Conservation (phyloP, 1,284 basidiomycete species). For the Trametes versicolor region DNA sequence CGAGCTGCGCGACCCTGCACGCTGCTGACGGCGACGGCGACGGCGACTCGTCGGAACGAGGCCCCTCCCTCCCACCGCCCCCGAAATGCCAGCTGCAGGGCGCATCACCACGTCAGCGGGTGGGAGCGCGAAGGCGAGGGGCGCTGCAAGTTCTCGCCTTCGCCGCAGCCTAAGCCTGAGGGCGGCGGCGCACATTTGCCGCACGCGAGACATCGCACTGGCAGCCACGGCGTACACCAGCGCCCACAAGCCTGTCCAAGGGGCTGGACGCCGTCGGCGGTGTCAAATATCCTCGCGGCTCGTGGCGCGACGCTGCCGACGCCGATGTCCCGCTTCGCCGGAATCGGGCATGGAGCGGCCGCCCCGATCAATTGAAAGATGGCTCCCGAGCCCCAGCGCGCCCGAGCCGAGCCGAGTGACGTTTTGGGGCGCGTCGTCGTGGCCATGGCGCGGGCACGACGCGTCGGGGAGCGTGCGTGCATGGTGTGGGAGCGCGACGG, state of each 20-base stretch:
- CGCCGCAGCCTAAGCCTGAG: neutral
- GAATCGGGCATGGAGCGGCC: neutral
- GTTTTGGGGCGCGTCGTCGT: neutral
- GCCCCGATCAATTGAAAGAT: neutral
- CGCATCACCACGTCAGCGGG: slow-evolving; percentile 4
- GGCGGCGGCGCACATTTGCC: slow-evolving; percentile 4
- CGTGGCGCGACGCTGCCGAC: neutral
- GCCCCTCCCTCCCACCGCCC: neutral
- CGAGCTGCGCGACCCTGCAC: slow-evolving; percentile 5
- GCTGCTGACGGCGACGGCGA: no score
- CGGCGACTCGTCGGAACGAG: neutral
- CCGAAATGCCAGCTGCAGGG: neutral
- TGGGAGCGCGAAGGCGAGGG: no score
- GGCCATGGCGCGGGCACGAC: neutral
- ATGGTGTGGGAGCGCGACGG: neutral
- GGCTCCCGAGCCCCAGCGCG: neutral
- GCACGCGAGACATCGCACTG: slow-evolving; percentile 3
- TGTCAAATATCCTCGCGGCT: neutral
- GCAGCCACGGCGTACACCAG: slow-evolving; percentile 6
- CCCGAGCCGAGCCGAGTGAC: slow-evolving; percentile 1
- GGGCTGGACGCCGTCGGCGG: neutral
- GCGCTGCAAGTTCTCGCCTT: neutral
- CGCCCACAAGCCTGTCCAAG: slow-evolving; percentile 10
- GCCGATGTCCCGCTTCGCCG: no score
- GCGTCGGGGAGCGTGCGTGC: neutral